Percentiles rank a stretch among this genome's conserved stretches.
These are phyloP conservation scores for Berkeleyomyces basicola DNA, from an alignment of 2,329 filamentous ascomycete genomes.

Conservation along the genomic window DNA sequence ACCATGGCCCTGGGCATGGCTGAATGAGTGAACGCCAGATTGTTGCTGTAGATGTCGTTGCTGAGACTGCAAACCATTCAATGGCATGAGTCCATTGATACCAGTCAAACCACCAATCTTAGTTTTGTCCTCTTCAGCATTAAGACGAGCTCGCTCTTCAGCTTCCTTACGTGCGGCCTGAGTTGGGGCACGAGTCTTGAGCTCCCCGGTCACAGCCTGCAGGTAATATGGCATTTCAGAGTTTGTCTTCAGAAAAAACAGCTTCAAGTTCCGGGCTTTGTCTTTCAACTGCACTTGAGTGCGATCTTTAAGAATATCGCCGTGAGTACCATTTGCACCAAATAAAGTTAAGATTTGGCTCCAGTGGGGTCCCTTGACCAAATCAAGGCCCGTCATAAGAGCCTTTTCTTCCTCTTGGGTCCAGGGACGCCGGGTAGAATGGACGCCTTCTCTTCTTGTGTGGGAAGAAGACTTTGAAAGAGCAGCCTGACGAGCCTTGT, in stretches of 20 bases:
- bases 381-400: slow-evolving; percentile 72
- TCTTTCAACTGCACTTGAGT: slow-evolving; percentile 89
- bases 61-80: slow-evolving; percentile 14
- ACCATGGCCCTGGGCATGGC: slow-evolving; percentile 17
- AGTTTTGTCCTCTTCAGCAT: slow-evolving; percentile 42
- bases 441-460: slow-evolving; percentile 37
- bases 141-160: slow-evolving; percentile 43
- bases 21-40: slow-evolving; percentile 20
- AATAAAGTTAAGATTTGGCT: slow-evolving; percentile 79
- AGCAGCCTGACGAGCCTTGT: slow-evolving; percentile 41
- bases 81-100: slow-evolving; percentile 9
- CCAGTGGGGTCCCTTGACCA: slow-evolving; percentile 85
- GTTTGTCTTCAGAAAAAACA: slow-evolving; percentile 83
- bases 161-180: slow-evolving; percentile 54
- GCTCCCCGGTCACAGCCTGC: slow-evolving; percentile 73
- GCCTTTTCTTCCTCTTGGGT: slow-evolving; percentile 80
- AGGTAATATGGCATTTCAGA: slow-evolving; percentile 82
- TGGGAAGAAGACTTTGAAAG: slow-evolving; percentile 39
- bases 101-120: slow-evolving; percentile 37
- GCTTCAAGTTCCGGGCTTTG: slow-evolving; percentile 75
- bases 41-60: slow-evolving; percentile 16
- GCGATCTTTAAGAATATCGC: slow-evolving; percentile 68
- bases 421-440: slow-evolving; percentile 62
- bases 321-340: slow-evolving; percentile 62
- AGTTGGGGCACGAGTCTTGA: slow-evolving; percentile 68